Evolutionary conservation across 1,284 basidiomycete genomes (phyloP).

Genomic region (Papiliotrema nemorosa): DNA sequence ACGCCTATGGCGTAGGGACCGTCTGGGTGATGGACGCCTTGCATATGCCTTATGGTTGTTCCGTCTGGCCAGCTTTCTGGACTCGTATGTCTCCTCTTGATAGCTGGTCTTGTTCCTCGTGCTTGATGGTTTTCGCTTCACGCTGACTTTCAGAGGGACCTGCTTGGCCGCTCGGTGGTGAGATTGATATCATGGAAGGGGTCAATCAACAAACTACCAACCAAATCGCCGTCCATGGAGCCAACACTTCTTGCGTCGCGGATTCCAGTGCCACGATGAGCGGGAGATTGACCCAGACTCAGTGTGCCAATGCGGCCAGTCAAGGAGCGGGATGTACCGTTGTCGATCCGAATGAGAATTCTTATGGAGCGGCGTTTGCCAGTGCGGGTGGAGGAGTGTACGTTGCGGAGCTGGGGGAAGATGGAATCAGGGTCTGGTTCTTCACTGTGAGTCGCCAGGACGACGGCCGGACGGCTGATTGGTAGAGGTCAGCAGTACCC

Average conservation of each 20-base stretch:
- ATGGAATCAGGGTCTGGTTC: conserved; percentile 65
- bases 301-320: conserved; percentile 40
- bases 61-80: conserved; percentile 39
- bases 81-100: conserved; percentile 7
- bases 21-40: conserved; percentile 65
- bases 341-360: conserved; percentile 54
- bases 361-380: conserved; percentile 65
- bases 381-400: conserved; percentile 65
- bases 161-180: conserved; percentile 40
- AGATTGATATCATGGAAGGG: conserved; percentile 45
- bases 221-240: conserved; percentile 43
- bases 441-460: conserved; percentile 56
- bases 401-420: conserved; percentile 63
- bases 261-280: conserved; percentile 7
- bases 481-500: conserved; percentile 59
- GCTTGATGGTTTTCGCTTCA: neutral
- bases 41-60: conserved; percentile 57
- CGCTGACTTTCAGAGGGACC: conserved; percentile 26
- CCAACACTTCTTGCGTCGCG: neutral
- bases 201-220: conserved; percentile 39
- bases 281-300: conserved; percentile 24
- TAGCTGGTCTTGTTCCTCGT: neutral
- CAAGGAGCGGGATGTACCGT: conserved; percentile 63
- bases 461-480: neutral
- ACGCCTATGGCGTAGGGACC: conserved; percentile 61